These are phyloP conservation scores for Clitopilus passeckerianus DNA, from an alignment of 768 basidiomycete genomes.

Conservation along the genomic window DNA sequence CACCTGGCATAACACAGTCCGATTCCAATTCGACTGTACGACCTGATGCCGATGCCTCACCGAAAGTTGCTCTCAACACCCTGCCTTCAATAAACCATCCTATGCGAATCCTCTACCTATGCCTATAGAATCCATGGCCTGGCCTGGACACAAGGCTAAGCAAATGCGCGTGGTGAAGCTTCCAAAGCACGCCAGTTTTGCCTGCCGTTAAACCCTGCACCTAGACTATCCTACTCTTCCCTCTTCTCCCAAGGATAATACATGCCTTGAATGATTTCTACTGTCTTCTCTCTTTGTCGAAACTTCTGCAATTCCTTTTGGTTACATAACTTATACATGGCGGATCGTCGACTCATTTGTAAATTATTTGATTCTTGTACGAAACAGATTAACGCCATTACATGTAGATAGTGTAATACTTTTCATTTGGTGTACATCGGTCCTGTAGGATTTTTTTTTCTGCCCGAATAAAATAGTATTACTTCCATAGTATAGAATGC, in stretches of 20 bases:
- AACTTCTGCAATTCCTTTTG: not conserved
- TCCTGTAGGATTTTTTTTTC: too few species aligned
- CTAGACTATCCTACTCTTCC: not conserved
- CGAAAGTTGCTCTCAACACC: slow-evolving; percentile 3
- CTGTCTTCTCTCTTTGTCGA: not conserved
- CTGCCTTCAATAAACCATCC: slow-evolving; percentile 16
- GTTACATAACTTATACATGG: not conserved
- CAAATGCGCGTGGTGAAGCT: slow-evolving; percentile 20
- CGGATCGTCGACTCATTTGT: not conserved
- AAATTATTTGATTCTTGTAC: not conserved
- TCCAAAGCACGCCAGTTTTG: slow-evolving; percentile 30
- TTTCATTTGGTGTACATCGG: not conserved
- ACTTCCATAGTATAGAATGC: too few species aligned
- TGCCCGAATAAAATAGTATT: too few species aligned
- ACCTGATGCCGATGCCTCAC: not conserved
- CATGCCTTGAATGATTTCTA: not conserved
- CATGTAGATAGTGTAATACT: not conserved
- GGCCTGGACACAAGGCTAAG: slow-evolving; percentile 14
- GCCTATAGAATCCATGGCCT: slow-evolving; percentile 48
- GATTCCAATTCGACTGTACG: slow-evolving; percentile 1
- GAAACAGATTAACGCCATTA: not conserved
- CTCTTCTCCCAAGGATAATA: not conserved
- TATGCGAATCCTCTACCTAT: slow-evolving; percentile 50
- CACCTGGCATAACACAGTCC: slow-evolving; percentile 6
- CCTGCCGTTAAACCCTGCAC: slow-evolving; percentile 29